Conservation (phyloP, 140 eudicot species). For the Cichorium intybus region DNA sequence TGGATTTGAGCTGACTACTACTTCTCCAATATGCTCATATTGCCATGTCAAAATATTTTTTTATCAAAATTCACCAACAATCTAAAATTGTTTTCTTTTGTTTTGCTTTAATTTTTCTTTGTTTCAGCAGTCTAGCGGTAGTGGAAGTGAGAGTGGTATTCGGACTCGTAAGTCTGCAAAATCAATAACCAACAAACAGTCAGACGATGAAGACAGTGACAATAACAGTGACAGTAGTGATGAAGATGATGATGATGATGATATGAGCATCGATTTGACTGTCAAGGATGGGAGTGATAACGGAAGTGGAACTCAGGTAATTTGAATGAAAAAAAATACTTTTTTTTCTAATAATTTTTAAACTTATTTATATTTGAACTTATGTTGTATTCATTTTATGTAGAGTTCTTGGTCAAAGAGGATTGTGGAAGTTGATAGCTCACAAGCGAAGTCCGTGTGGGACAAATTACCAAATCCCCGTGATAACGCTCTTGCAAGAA, state of each 20-base stretch:
- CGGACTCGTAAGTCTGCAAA: conserved; percentile 40
- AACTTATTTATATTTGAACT: background rate
- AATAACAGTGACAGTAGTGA: conserved; percentile 28
- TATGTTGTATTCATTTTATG: conserved; percentile 11
- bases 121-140: conserved; percentile 55
- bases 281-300: conserved; percentile 54
- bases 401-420: conserved; percentile 78
- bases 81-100: conserved; percentile 5
- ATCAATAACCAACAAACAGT: conserved; percentile 42
- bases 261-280: conserved; percentile 36
- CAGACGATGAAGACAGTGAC: conserved; percentile 41
- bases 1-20: conserved; percentile 23
- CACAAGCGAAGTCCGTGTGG: conserved; percentile 40
- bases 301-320: conserved; percentile 75
- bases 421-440: conserved; percentile 59
- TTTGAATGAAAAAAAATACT: background rate
- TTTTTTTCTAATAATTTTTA: background rate
- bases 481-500: conserved; percentile 39
- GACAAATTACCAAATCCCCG: conserved; percentile 43
- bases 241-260: conserved; percentile 45
- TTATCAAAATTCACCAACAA: conserved; percentile 19
- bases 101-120: conserved; percentile 32
- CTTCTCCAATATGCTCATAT: conserved; percentile 39
- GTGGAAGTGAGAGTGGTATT: conserved; percentile 72
- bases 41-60: conserved; percentile 24